A percentile compares a stretch with the other conserved stretches of the same genome.
These are phyloP conservation scores for Aspergillus caelatus DNA, from an alignment of 2,329 filamentous ascomycete species.

Conservation along the genomic window DNA sequence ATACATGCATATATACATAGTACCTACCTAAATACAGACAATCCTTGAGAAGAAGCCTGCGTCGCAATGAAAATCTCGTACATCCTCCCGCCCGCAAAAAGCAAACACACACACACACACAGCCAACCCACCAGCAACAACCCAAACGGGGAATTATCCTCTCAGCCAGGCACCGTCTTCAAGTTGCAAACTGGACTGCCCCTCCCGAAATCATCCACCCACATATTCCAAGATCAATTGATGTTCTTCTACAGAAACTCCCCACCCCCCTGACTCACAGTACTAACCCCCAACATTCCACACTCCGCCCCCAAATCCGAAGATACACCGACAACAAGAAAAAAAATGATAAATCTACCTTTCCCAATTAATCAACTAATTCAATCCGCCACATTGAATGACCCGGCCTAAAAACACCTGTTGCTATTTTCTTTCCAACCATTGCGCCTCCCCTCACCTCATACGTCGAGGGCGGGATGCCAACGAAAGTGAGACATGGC, in stretches of 20 bases:
- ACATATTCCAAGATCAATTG: no score
- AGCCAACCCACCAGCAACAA: not conserved
- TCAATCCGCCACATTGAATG: not conserved
- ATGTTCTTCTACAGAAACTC: not conserved
- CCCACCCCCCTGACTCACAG: not conserved
- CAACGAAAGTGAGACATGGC: not conserved
- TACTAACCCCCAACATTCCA: not conserved
- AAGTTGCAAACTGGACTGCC: no score
- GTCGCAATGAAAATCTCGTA: not conserved
- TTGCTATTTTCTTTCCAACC: not conserved
- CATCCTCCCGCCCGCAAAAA: not conserved
- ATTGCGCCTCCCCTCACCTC: not conserved
- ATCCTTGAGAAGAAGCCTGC: not conserved
- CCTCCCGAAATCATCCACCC: no score
- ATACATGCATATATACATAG: not conserved
- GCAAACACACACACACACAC: no score
- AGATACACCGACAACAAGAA: not conserved
- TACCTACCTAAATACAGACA: no score
- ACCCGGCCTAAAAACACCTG: not conserved
- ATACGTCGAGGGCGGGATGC: not conserved
- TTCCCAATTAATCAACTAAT: not conserved
- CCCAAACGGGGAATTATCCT: not conserved
- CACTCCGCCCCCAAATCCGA: not conserved
- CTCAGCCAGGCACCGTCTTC: no score
- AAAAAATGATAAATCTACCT: not conserved